Evolutionary conservation across 306 rosid genomes (phyloP), one percentile per base, ranked within the genome.

Genomic region (Vigna nakashimae): DNA sequence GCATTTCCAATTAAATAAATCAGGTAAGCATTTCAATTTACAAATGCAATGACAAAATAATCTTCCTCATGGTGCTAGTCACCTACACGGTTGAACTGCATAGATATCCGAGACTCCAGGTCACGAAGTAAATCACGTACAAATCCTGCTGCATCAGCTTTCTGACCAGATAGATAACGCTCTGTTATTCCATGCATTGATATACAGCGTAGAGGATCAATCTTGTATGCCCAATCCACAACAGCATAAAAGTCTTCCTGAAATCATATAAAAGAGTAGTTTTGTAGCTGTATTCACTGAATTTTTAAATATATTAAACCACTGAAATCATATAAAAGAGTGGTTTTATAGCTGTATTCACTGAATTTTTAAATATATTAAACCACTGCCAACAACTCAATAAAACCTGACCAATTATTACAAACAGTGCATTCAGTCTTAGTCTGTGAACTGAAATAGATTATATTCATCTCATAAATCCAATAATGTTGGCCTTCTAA

Each of bases 111-210:
- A 7, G 99, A 86, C 89, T 95, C 99, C 53, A 96, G 80, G 83
- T 92, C 93, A 38, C 97, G 97, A 71, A 95, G 98, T 90, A 96
- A 83, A 82, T 90, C 90, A 45, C 99, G 97, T 68, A 96, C 99
- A 89, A 96, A 96, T 78, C 99, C 98, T 56, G 99, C 99, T 59
- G 99, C 99, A 83, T 96, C 98, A 60, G 99, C 99, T 89, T 96
- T 92, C 89, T 91, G 98, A 81, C 99, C 96, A 60, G 97, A 96
- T 50, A 96, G 97, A 90, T 96, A 96, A 62, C 96, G 93, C 82
- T 96, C 99, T 50, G 99, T 96, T 80, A 92, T 92, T 80, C 99
- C 99, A 65, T 96, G 96, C 99, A 92, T 96, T n/a, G 99, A 96
- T 87, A 96, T 96, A 89, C 99, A 92, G 77, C 99, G 98, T 60